Evolutionary conservation across 768 basidiomycete species (phyloP).

Genomic region (Agrocybe praecox): DNA sequence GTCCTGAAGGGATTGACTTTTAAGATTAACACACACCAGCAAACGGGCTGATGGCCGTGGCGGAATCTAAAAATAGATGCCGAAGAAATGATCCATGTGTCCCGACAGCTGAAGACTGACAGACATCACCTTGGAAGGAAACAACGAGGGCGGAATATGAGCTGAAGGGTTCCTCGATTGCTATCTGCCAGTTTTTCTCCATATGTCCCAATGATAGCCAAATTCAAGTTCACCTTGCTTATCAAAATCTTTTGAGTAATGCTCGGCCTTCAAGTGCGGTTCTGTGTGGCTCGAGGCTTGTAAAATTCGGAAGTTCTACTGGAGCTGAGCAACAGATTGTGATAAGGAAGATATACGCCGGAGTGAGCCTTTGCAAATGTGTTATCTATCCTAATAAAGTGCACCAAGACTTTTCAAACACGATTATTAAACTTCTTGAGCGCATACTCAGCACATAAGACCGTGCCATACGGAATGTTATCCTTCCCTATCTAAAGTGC

Average conservation of each 20-base stretch:
- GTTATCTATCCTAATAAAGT: too few relatives aligned
- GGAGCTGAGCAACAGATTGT: too few relatives aligned
- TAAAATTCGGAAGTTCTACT: neutral
- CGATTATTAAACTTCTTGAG: too few relatives aligned
- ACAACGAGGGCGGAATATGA: neutral
- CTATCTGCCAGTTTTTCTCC: neutral
- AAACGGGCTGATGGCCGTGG: neutral
- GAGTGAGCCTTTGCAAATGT: too few relatives aligned
- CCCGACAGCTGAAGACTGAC: neutral
- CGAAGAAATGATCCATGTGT: neutral
- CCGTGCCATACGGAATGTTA: too few relatives aligned
- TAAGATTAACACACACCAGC: slow-evolving; percentile 17
- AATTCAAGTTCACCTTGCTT: too few relatives aligned
- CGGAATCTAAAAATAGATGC: slow-evolving; percentile 8
- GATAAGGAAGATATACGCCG: too few relatives aligned
- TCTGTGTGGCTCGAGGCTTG: neutral
- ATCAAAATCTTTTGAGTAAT: neutral
- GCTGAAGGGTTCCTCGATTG: too few relatives aligned
- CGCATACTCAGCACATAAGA: too few relatives aligned
- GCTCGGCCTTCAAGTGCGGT: neutral
- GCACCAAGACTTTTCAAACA: too few relatives aligned
- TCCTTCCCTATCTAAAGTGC: too few relatives aligned
- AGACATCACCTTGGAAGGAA: neutral
- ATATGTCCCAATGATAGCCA: neutral
- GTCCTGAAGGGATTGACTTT: slow-evolving; percentile 4